These are phyloP conservation scores for Arabidopsis lyrata DNA, from an alignment of 441 rosid genomes.

Conservation along the genomic window DNA sequence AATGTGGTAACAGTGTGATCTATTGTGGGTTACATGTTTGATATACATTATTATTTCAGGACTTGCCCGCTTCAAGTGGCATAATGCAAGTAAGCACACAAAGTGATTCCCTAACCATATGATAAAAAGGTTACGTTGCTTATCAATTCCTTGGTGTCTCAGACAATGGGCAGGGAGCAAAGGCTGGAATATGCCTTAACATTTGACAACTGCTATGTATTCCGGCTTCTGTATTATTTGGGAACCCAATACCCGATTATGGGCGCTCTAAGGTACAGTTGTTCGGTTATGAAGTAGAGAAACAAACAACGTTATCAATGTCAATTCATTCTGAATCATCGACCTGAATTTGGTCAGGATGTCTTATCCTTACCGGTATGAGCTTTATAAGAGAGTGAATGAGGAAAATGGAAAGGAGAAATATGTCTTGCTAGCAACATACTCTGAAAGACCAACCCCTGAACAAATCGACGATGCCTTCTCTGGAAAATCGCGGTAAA, in stretches of 20 bases:
- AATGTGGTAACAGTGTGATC: conserved; percentile 7
- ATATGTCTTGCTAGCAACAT: conserved; percentile 66
- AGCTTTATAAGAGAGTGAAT: conserved; percentile 81
- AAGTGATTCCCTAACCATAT: conserved; percentile 13
- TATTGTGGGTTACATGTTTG: conserved; percentile 21
- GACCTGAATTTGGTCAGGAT: conserved; percentile 53
- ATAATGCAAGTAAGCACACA: conserved; percentile 88
- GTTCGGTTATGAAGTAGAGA: not conserved
- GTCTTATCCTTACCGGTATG: conserved; percentile 69
- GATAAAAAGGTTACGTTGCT: conserved; percentile 24
- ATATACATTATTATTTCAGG: conserved; percentile 53
- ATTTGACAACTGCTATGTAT: conserved; percentile 81
- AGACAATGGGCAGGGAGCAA: conserved; percentile 96
- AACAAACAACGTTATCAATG: not conserved
- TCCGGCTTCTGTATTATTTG: conserved; percentile 89
- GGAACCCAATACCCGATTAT: conserved; percentile 97
- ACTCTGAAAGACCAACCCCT: conserved; percentile 62
- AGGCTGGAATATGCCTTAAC: conserved; percentile 92
- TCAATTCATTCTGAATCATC: conserved; percentile 4
- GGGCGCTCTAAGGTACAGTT: conserved; percentile 86
- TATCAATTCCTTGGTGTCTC: conserved; percentile 16
- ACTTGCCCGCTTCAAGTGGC: conserved; percentile 94
- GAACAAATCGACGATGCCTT: conserved; percentile 86
- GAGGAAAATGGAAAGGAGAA: conserved; percentile 68
- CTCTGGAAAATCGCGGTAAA: conserved; percentile 71